Percentiles rank a stretch among this genome's conserved stretches.
Conservation (phyloP, 2,329 filamentous ascomycete species). For the Pyrenochaeta sp. region DNA sequence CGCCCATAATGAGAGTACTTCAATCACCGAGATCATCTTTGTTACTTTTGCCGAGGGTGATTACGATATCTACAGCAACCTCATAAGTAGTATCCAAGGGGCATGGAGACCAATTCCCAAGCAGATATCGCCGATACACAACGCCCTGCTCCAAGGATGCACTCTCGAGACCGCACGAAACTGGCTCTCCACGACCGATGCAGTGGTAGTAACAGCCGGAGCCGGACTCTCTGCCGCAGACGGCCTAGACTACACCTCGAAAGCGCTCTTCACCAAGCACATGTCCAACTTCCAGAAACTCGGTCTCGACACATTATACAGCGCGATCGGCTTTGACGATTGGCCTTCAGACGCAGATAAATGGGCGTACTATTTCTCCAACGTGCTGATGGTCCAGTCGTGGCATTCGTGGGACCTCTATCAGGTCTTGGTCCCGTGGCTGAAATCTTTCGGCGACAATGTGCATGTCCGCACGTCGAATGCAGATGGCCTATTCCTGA, state of each 20-base stretch:
- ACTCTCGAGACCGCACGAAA: slow-evolving; percentile 10
- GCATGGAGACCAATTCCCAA: slow-evolving; percentile 1
- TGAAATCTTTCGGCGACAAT: slow-evolving; percentile 18
- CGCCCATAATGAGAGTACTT: slow-evolving; percentile 27
- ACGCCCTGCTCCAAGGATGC: slow-evolving; percentile 4
- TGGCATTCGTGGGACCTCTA: slow-evolving; percentile 38
- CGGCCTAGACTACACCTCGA: slow-evolving; percentile 45
- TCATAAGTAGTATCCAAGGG: slow-evolving; percentile 7
- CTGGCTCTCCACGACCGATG: slow-evolving; percentile 34
- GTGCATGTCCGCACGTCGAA: slow-evolving; percentile 44
- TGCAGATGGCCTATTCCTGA: slow-evolving; percentile 42
- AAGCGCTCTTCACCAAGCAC: slow-evolving; percentile 35
- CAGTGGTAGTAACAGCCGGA: slow-evolving; percentile 42
- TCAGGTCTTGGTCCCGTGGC: slow-evolving; percentile 15
- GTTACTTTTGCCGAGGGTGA: slow-evolving; percentile 43
- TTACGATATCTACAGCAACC: slow-evolving; percentile 21
- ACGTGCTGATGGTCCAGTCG: slow-evolving; percentile 32
- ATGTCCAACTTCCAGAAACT: slow-evolving; percentile 39
- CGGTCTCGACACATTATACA: slow-evolving; percentile 41
- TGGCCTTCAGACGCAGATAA: slow-evolving; percentile 39
- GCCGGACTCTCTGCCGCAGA: slow-evolving; percentile 46
- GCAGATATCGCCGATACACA: not conserved
- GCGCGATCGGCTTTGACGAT: slow-evolving; percentile 40
- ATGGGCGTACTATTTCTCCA: slow-evolving; percentile 47
- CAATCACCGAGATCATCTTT: slow-evolving; percentile 43